Percentiles rank a stretch among this genome's conserved stretches.
These are phyloP conservation scores for Rhinocladiella similis DNA, from an alignment of 2,329 filamentous ascomycete genomes.

Conservation along the genomic window DNA sequence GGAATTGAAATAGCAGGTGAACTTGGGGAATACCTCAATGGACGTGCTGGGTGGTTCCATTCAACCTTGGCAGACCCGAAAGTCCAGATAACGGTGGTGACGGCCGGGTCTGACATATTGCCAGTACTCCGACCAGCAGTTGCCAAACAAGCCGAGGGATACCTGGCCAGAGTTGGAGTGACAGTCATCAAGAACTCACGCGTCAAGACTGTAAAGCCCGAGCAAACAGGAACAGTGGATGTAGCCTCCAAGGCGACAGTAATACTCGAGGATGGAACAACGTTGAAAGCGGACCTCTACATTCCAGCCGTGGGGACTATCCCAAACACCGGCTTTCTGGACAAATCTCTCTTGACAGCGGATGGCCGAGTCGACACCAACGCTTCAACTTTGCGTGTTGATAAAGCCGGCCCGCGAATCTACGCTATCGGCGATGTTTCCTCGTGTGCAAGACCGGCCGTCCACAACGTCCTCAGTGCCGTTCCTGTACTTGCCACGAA, in stretches of 20 bases:
- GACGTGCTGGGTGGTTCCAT: constrained; percentile 42
- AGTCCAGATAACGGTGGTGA: constrained; percentile 49
- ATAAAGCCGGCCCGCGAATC: constrained; percentile 39
- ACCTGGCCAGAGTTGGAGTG: constrained; percentile 50
- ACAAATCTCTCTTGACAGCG: constrained; percentile 31
- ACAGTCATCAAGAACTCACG: constrained; percentile 44
- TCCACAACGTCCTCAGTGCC: constrained; percentile 44
- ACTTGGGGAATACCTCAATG: constrained; percentile 54
- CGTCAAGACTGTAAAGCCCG: constrained; percentile 38
- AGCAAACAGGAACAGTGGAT: constrained; percentile 31
- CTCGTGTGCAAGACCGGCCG: constrained; percentile 41
- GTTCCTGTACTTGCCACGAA: constrained; percentile 50
- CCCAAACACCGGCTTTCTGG: constrained; percentile 45
- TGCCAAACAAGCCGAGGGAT: constrained; percentile 42
- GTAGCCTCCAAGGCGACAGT: constrained; percentile 29
- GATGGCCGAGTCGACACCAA: constrained; percentile 45
- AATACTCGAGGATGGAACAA: constrained; percentile 42
- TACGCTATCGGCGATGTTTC: constrained; percentile 52
- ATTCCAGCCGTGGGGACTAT: constrained; percentile 47
- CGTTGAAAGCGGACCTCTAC: constrained; percentile 48
- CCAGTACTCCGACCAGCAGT: constrained; percentile 42
- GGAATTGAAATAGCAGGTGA: constrained; percentile 53
- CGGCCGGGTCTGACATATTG: constrained; percentile 40
- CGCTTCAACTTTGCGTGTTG: constrained; percentile 39
- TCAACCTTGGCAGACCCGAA: constrained; percentile 36